Evolutionary conservation across 768 basidiomycete species (phyloP).

Genomic region (Lenzites betulinus): DNA sequence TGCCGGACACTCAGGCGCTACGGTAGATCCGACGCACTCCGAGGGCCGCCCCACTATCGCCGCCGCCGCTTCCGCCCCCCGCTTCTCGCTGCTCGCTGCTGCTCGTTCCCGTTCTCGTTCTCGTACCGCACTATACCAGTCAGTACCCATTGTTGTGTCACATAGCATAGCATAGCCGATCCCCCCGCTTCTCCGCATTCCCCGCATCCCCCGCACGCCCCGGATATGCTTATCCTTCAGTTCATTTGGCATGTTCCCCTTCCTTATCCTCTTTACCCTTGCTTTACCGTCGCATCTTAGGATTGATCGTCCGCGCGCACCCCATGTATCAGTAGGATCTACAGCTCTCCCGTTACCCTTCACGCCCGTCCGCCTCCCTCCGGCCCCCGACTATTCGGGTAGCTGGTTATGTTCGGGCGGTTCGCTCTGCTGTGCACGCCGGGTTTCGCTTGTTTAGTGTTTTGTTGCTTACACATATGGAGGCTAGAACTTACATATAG

Average conservation of each 20-base stretch:
- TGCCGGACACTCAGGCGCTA: slow-evolving; percentile 21
- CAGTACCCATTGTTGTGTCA: neutral
- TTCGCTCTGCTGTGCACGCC: slow-evolving; percentile 14
- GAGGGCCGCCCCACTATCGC: slow-evolving; percentile 10
- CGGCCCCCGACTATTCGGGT: too few species aligned
- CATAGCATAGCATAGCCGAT: too few species aligned
- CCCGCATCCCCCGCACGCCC: neutral
- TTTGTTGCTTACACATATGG: neutral
- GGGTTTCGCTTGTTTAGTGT: neutral
- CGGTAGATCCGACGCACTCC: slow-evolving; percentile 18
- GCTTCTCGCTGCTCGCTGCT: neutral
- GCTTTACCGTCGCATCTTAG: neutral
- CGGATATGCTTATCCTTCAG: neutral
- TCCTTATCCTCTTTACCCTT: neutral
- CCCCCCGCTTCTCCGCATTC: neutral
- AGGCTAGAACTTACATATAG: slow-evolving; percentile 8
- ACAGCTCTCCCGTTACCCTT: neutral
- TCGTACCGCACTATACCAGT: neutral
- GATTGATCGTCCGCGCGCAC: neutral
- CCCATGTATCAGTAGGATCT: slow-evolving; percentile 16
- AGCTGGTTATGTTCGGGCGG: too few species aligned
- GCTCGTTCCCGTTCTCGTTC: neutral
- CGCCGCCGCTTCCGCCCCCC: neutral
- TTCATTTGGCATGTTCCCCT: neutral
- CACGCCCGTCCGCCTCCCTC: neutral